Evolutionary conservation across 495 filamentous ascomycete species (phyloP).

Genomic region (Aspergillus olivimuriae): DNA sequence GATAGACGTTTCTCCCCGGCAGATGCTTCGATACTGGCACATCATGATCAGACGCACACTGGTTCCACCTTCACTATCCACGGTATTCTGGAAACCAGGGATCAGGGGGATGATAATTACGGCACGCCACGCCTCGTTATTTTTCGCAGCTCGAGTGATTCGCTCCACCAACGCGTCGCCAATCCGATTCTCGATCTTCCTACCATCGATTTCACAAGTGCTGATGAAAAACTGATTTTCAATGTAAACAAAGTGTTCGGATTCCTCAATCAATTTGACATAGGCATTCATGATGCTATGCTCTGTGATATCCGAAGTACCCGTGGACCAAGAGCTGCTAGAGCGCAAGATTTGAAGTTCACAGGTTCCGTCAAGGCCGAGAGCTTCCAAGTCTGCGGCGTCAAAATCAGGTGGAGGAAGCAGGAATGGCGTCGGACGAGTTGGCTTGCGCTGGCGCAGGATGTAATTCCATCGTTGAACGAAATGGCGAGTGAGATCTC

Average conservation of each 20-base stretch:
- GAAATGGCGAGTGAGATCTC: conserved; percentile 93
- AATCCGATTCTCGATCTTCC: conserved; percentile 84
- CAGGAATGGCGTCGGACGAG: conserved; percentile 86
- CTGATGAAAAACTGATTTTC: conserved; percentile 99
- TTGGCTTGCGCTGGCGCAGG: conserved; percentile 87
- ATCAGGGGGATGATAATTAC: conserved; percentile 92
- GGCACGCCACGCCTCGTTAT: conserved; percentile 89
- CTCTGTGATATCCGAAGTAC: conserved; percentile 74
- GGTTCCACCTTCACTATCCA: conserved; percentile 87
- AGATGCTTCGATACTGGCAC: conserved; percentile 96
- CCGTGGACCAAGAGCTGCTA: conserved; percentile 84
- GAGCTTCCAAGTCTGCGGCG: conserved; percentile 71
- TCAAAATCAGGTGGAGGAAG: conserved; percentile 91
- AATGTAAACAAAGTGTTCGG: conserved; percentile 97
- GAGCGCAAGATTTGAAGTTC: conserved; percentile 95
- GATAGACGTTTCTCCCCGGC: conserved; percentile 86
- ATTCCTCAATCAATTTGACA: conserved; percentile 86
- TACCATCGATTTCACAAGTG: conserved; percentile 81
- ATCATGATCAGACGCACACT: conserved; percentile 95
- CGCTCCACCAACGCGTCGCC: conserved; percentile 93
- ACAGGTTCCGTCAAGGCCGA: conserved; percentile 87
- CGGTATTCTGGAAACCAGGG: conserved; percentile 96
- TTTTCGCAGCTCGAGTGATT: conserved; percentile 75
- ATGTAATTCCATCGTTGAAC: conserved; percentile 99
- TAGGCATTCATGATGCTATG: conserved; percentile 96